Conservation (phyloP, 108 stramenopile genomes). For the Schizochytrium sp. region DNA sequence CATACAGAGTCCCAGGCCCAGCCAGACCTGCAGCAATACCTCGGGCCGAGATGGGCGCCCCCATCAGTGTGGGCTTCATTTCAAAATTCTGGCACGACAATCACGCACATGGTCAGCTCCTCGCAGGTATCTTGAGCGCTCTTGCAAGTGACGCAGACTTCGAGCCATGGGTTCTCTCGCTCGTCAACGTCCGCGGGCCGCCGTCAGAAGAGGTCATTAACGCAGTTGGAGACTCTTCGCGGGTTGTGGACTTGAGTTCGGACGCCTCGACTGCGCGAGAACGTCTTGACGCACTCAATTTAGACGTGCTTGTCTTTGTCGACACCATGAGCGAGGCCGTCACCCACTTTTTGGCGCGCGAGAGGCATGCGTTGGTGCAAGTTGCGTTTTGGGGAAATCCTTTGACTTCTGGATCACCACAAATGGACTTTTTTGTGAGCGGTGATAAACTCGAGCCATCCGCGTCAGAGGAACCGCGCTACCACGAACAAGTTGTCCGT, state of each 20-base stretch:
- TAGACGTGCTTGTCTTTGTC: constrained; percentile 45
- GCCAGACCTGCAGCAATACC: not conserved
- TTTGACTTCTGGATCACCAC: constrained; percentile 36
- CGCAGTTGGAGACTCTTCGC: not conserved
- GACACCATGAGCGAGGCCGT: constrained; percentile 47
- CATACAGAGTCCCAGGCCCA: not conserved
- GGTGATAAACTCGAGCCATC: constrained; percentile 44
- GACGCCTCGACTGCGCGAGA: not conserved
- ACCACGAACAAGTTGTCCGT: constrained; percentile 60
- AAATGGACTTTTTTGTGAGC: constrained; percentile 50
- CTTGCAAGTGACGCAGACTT: constrained; percentile 28
- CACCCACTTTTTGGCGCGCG: constrained; percentile 35
- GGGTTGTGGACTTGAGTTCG: not conserved
- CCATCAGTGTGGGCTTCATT: constrained; percentile 37
- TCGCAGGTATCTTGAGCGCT: constrained; percentile 35
- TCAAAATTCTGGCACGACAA: constrained; percentile 47
- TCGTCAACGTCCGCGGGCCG: not conserved
- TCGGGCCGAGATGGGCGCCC: not conserved
- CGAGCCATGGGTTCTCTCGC: constrained; percentile 20
- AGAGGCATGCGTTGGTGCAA: constrained; percentile 41
- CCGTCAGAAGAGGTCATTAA: not conserved
- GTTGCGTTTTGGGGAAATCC: constrained; percentile 58
- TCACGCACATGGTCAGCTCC: constrained; percentile 54
- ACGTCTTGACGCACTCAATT: not conserved
- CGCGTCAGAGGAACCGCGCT: constrained; percentile 23